phyloP scores from a whole-genome alignment of 2,329 filamentous ascomycete species.

The Diplocarpon mali region DNA sequence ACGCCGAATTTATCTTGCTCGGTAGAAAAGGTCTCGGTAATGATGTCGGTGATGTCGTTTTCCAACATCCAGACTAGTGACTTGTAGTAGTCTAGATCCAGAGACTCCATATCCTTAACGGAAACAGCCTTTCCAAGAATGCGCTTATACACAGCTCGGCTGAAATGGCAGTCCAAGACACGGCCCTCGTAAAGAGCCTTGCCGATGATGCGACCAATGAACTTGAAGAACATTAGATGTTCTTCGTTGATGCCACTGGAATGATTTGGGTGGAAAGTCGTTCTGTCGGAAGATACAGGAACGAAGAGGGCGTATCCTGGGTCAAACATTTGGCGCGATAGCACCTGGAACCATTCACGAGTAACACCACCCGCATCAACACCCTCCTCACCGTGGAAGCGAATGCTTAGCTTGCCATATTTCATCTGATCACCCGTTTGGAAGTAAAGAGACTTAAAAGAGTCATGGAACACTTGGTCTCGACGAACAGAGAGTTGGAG shows the following conservation, averaged over 20 bases:
- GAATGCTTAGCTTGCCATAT: slow-evolving; percentile 94
- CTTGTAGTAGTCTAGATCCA: slow-evolving; percentile 98
- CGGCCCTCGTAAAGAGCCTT: slow-evolving; percentile 96
- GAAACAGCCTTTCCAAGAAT: slow-evolving; percentile 92
- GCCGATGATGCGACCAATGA: slow-evolving; percentile 95
- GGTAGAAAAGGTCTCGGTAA: slow-evolving; percentile 90
- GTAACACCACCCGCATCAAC: slow-evolving; percentile 96
- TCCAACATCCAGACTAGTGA: slow-evolving; percentile 97
- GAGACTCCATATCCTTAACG: slow-evolving; percentile 98
- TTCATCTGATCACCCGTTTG: slow-evolving; percentile 97
- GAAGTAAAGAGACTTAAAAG: slow-evolving; percentile 96
- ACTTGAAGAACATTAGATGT: slow-evolving; percentile 97
- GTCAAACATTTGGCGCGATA: slow-evolving; percentile 97
- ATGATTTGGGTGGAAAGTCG: slow-evolving; percentile 96
- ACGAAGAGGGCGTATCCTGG: slow-evolving; percentile 95
- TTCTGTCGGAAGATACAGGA: slow-evolving; percentile 91
- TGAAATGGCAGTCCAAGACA: slow-evolving; percentile 96
- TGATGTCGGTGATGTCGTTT: slow-evolving; percentile 96
- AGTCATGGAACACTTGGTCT: slow-evolving; percentile 95
- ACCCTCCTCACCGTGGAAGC: slow-evolving; percentile 94
- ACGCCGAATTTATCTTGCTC: slow-evolving; percentile 93
- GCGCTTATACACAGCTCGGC: slow-evolving; percentile 94
- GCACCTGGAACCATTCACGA: slow-evolving; percentile 97
- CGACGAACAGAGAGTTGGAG: slow-evolving; percentile 84
- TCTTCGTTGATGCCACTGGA: slow-evolving; percentile 90